phyloP scores from a whole-genome alignment of 805 yeast genomes.

The Candida nemodendra region DNA sequence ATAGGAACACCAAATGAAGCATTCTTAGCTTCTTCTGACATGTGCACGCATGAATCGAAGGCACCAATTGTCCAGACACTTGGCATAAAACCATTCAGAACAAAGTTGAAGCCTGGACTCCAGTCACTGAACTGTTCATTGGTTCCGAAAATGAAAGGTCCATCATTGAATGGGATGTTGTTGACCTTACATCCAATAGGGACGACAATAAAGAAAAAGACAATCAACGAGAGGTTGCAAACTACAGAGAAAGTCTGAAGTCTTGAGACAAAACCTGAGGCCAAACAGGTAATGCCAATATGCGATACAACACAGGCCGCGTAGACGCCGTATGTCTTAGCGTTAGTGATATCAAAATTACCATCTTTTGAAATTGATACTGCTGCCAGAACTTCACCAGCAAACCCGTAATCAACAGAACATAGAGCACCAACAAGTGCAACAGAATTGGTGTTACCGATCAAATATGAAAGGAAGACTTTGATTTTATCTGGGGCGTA shows the following conservation, averaged over 20 bases:
- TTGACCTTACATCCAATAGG: constrained; percentile 40
- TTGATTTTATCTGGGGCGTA: constrained; percentile 39
- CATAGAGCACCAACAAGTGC: constrained; percentile 44
- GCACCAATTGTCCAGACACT: constrained; percentile 54
- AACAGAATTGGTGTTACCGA: constrained; percentile 45
- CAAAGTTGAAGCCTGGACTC: constrained; percentile 39
- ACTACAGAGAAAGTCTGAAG: constrained; percentile 41
- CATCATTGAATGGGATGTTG: constrained; percentile 30
- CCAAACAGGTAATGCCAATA: constrained; percentile 37
- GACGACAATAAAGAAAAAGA: constrained; percentile 43
- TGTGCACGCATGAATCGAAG: constrained; percentile 50
- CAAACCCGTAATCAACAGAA: constrained; percentile 45
- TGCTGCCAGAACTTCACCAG: constrained; percentile 42
- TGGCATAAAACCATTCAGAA: constrained; percentile 44
- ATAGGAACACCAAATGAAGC: constrained; percentile 43
- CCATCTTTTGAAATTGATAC: constrained; percentile 41
- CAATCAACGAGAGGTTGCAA: constrained; percentile 37
- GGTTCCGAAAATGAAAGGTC: constrained; percentile 37
- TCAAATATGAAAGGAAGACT: constrained; percentile 40
- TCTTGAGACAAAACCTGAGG: constrained; percentile 40
- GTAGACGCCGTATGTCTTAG: constrained; percentile 43
- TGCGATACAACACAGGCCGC: constrained; percentile 42
- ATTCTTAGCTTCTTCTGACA: constrained; percentile 47
- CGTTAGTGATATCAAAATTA: constrained; percentile 38
- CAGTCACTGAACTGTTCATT: constrained; percentile 36